These are phyloP conservation scores for Exidia glandulosa DNA, from an alignment of 768 basidiomycete species.

Conservation along the genomic window DNA sequence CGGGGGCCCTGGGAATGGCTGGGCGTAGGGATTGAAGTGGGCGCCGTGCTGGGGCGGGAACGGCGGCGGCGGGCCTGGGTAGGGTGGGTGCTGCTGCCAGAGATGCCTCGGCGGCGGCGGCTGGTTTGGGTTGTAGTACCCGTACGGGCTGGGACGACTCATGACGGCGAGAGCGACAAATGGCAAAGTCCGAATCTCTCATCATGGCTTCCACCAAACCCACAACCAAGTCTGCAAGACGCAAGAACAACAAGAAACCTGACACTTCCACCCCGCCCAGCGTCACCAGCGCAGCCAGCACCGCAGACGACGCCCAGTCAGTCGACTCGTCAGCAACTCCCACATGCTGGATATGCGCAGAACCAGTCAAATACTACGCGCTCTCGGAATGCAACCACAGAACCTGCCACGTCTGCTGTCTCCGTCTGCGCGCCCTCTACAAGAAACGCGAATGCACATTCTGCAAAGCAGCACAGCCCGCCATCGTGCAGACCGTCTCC, in stretches of 20 bases:
- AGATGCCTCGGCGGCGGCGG: not conserved
- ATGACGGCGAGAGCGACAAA: too few species aligned
- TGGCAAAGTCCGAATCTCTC: too few species aligned
- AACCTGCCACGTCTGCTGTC: constrained; percentile 88
- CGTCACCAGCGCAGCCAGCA: not conserved
- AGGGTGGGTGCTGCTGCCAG: constrained; percentile 14
- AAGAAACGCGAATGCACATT: constrained; percentile 92
- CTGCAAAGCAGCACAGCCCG: constrained; percentile 81
- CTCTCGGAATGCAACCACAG: constrained; percentile 86
- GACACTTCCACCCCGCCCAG: not conserved
- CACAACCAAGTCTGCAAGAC: too few species aligned
- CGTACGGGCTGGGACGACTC: too few species aligned
- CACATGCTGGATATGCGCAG: constrained; percentile 87
- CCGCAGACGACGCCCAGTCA: not conserved
- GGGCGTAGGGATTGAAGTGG: constrained; percentile 15
- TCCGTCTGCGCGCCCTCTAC: constrained; percentile 82
- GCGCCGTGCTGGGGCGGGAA: constrained; percentile 22
- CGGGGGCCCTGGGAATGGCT: constrained; percentile 23
- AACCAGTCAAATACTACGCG: constrained; percentile 83
- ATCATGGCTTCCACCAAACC: too few species aligned
- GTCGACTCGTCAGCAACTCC: not conserved
- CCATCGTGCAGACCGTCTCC: constrained; percentile 65
- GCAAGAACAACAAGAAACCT: not conserved
- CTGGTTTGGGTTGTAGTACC: not conserved
- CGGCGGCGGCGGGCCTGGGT: constrained; percentile 24